Percentiles rank a stretch among this genome's conserved stretches.
Conservation (phyloP, 1,284 basidiomycete species). For the Cutaneotrichosporon dermatis region DNA sequence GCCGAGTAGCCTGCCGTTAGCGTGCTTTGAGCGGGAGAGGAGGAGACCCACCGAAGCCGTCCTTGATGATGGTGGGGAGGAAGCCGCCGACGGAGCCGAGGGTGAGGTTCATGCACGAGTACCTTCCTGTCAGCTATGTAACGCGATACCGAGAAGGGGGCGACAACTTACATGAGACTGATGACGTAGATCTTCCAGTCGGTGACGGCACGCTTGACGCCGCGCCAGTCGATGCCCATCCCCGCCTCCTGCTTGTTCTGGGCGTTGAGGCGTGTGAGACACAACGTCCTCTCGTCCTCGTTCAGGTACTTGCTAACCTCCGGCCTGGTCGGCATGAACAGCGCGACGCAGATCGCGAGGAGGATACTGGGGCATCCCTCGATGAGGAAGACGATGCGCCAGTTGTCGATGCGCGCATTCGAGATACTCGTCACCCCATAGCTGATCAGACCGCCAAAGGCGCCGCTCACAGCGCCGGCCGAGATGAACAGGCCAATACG, state of each 20-base stretch:
- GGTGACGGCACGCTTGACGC: conserved; percentile 60
- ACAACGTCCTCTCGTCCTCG: conserved; percentile 67
- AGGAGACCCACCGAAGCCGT: conserved; percentile 14
- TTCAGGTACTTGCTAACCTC: conserved; percentile 67
- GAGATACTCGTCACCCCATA: conserved; percentile 45
- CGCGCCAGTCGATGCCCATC: conserved; percentile 46
- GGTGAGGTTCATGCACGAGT: conserved; percentile 61
- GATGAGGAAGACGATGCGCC: conserved; percentile 50
- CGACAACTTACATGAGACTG: conserved; percentile 45
- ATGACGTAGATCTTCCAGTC: conserved; percentile 56
- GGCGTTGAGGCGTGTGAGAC: conserved; percentile 68
- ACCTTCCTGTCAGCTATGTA: not conserved
- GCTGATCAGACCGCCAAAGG: conserved; percentile 46
- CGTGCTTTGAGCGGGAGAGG: too few relatives aligned
- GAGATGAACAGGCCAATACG: conserved; percentile 51
- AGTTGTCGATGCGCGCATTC: conserved; percentile 29
- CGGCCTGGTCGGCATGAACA: conserved; percentile 69
- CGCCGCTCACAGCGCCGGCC: conserved; percentile 45
- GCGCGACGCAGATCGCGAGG: conserved; percentile 61
- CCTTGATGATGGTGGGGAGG: conserved; percentile 71
- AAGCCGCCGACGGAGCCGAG: conserved; percentile 76
- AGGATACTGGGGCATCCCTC: conserved; percentile 59
- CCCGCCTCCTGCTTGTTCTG: conserved; percentile 54
- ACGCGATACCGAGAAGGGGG: too few relatives aligned
- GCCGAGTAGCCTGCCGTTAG: conserved; percentile 44